Base-by-base conservation (phyloP, 208 protist species). In the Leishmania gerbilli region DNA sequence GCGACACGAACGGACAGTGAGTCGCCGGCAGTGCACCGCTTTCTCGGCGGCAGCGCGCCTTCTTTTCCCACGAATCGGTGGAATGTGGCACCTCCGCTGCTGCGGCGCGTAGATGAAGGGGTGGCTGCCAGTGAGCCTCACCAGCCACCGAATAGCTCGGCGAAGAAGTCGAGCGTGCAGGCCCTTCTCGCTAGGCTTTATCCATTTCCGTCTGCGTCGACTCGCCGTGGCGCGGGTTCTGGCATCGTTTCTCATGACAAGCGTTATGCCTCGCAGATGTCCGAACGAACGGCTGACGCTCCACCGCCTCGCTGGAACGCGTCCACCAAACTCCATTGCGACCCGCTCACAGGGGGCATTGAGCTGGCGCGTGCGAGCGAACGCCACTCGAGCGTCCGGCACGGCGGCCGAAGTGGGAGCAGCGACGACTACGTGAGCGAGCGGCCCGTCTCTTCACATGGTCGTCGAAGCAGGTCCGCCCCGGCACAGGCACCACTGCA, bases 401-500 rank as follows among this genome's bases (percentile, higher is more conserved):
- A 11, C 13, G 55, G n/a, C 27, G 8, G 27, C 69, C 45, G 24
- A 74, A 55, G 27, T 17, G 4, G 40, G 74, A 49, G 19, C 55
- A 78, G 37, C 8, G 42, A 64, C 17, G 56, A 71, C 47, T 60
- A 47, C 60, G 67, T 77, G 9, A 31, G 7, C 9, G 19, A 79
- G 11, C 75, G 76, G 17, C 5, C 71, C 19, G 19, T 31, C 4
- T 31, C 51, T 3, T 17, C 19, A 7, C n/a, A 60, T 15, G 31
- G 34, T 27, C 17, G 69, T 40, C 75, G 71, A 4, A 79, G 82
- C 58, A 40, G 13, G 3, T 79, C 76, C 0, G 71, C 74, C 24
- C 40, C 69, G 1, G 49, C 62, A 42, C 47, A 68, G 65, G 53
- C 74, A 2, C 77, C 82, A 5, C 77, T 82, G 21, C 82, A 77